These are phyloP conservation scores for Ceratocystis cacaofunesta DNA, from an alignment of 2,329 filamentous ascomycete genomes.

Conservation along the genomic window DNA sequence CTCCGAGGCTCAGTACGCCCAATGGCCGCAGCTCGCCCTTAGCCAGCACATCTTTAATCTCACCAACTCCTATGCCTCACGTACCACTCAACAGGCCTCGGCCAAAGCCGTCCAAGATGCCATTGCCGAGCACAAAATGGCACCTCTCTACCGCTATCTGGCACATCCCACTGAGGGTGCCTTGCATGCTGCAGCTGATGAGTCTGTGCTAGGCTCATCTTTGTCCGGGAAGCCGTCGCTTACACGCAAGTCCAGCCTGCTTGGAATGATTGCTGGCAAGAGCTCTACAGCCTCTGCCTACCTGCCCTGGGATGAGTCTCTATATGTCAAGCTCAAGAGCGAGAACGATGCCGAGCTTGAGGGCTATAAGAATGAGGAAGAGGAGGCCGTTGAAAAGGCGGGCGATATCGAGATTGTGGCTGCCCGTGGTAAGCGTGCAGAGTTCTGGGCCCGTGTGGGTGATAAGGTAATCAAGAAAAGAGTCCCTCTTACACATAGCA, in stretches of 20 bases:
- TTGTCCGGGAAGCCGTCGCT: slow-evolving; percentile 35
- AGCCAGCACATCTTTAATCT: slow-evolving; percentile 77
- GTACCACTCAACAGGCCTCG: slow-evolving; percentile 51
- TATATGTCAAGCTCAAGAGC: slow-evolving; percentile 63
- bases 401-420: slow-evolving; percentile 91
- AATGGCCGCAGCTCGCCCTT: slow-evolving; percentile 68
- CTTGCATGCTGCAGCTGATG: slow-evolving; percentile 54
- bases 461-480: slow-evolving; percentile 56
- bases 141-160: slow-evolving; percentile 70
- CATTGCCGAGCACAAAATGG: slow-evolving; percentile 74
- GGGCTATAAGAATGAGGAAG: slow-evolving; percentile 68
- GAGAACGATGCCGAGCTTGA: slow-evolving; percentile 69
- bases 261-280: slow-evolving; percentile 62
- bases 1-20: slow-evolving; percentile 71
- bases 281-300: slow-evolving; percentile 48
- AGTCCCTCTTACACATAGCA: too few relatives aligned
- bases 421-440: slow-evolving; percentile 83
- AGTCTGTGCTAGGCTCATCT: not conserved
- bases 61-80: slow-evolving; percentile 61
- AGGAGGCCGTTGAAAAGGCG: slow-evolving; percentile 88
- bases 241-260: slow-evolving; percentile 53
- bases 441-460: slow-evolving; percentile 89
- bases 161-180: slow-evolving; percentile 71
- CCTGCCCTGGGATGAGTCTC: slow-evolving; percentile 77
- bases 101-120: slow-evolving; percentile 66